Evolutionary conservation across 176 grass and related monocot species (phyloP).

Genomic region (Pontederia crassipes): DNA sequence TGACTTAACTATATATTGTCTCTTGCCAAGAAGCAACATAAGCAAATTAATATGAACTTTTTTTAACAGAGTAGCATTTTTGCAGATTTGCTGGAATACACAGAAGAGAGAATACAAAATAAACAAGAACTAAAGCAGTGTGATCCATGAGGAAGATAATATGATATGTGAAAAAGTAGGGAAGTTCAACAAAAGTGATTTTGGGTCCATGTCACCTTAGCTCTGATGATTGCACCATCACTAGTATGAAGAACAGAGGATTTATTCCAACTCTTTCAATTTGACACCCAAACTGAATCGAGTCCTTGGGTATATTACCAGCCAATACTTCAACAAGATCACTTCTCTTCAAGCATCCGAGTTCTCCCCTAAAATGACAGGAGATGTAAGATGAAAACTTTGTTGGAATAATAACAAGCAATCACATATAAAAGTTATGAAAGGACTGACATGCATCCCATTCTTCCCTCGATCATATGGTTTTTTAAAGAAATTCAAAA

Average conservation of each 20-base stretch:
- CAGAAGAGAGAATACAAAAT: too few species aligned
- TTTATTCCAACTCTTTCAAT: conserved; percentile 3
- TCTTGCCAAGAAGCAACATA: too few species aligned
- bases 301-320: conserved; percentile 7
- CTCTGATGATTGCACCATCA: conserved; percentile 21
- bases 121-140: background rate
- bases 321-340: conserved; percentile 33
- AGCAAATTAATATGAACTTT: too few species aligned
- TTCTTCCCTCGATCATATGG: too few species aligned
- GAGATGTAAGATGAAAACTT: background rate
- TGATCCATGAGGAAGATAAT: background rate
- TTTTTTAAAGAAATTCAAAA: too few species aligned
- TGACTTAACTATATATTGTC: too few species aligned
- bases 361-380: background rate
- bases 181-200: background rate
- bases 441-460: too few species aligned
- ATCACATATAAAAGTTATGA: too few species aligned
- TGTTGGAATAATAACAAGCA: too few species aligned
- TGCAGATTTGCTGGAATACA: too few species aligned
- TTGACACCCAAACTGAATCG: conserved; percentile 26
- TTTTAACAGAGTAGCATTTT: too few species aligned
- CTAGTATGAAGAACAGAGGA: conserved; percentile 11
- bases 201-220: conserved; percentile 11
- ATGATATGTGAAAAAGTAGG: background rate
- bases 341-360: conserved; percentile 27